Evolutionary conservation across 306 rosid species (phyloP).

Genomic region (Hippophae tibetana): DNA sequence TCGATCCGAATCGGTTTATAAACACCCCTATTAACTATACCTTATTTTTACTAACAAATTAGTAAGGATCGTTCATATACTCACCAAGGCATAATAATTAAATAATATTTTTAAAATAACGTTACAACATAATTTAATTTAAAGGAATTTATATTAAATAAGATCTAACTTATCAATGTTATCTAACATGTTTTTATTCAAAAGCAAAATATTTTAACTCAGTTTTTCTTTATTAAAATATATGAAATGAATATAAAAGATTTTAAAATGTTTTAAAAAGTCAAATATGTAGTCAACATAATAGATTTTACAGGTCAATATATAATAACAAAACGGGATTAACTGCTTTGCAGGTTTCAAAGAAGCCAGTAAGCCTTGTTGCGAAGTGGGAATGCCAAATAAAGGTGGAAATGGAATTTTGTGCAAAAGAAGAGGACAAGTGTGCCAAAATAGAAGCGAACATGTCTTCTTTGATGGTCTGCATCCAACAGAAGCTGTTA

Average conservation of each 20-base stretch:
- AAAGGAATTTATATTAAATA: no score
- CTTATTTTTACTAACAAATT: not conserved
- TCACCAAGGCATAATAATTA: not conserved
- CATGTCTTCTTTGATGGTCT: slow-evolving; percentile 39
- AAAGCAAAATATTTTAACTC: no score
- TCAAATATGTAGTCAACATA: no score
- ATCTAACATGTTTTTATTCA: no score
- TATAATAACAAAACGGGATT: not conserved
- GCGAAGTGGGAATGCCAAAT: slow-evolving; percentile 26
- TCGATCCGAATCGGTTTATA: no score
- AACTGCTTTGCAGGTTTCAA: slow-evolving; percentile 21
- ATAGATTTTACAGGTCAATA: not conserved
- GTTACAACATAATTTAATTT: no score
- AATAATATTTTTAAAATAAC: not conserved
- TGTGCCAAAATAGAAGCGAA: slow-evolving; percentile 24
- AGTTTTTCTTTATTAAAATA: no score
- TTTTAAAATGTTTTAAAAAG: no score
- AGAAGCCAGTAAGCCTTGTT: slow-evolving; percentile 23
- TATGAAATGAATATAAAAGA: no score
- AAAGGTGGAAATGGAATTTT: slow-evolving; percentile 36
- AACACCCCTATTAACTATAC: no score
- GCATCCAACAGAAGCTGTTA: slow-evolving; percentile 49
- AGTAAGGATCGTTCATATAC: no score
- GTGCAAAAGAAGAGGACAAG: slow-evolving; percentile 32
- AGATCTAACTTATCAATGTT: no score